Conservation (phyloP, 768 basidiomycete species). For the Brasilioporus rufonigricans region DNA sequence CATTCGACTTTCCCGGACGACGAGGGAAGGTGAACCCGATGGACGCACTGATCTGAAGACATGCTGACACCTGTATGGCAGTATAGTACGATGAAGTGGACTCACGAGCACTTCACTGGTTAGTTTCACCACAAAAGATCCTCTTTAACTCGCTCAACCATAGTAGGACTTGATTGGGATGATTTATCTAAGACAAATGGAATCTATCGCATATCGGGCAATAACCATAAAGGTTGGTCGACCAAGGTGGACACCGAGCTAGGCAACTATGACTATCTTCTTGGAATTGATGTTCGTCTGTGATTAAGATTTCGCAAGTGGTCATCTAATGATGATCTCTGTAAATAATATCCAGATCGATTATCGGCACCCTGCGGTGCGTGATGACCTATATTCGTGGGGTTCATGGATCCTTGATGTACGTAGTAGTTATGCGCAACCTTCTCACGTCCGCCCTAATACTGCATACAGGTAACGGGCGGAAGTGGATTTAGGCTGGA, state of each 20-base stretch:
- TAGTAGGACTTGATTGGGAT: conserved; percentile 81
- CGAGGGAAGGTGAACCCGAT: conserved; percentile 54
- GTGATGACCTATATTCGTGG: conserved; percentile 73
- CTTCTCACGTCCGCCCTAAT: not conserved
- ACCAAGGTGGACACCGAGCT: conserved; percentile 73
- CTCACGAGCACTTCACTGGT: conserved; percentile 79
- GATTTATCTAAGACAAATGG: conserved; percentile 55
- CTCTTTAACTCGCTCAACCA: not conserved
- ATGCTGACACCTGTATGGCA: conserved; percentile 24
- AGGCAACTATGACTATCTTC: conserved; percentile 86
- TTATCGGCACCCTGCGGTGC: conserved; percentile 78
- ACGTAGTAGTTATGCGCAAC: not conserved
- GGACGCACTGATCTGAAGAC: conserved; percentile 8
- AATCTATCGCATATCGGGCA: conserved; percentile 71
- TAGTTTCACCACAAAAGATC: not conserved
- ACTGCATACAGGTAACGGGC: conserved; percentile 52
- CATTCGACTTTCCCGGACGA: conserved; percentile 79
- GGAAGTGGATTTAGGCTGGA: conserved; percentile 81
- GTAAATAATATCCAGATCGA: conserved; percentile 55
- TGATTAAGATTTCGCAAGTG: not conserved
- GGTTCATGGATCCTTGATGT: conserved; percentile 72
- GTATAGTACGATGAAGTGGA: conserved; percentile 77
- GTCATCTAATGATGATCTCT: conserved; percentile 7
- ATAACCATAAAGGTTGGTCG: conserved; percentile 79
- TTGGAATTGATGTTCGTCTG: conserved; percentile 63